A percentile compares a stretch with the other conserved stretches of the same genome.
phyloP scores from a whole-genome alignment of 306 rosid genomes.

The Fragaria ananassa region DNA sequence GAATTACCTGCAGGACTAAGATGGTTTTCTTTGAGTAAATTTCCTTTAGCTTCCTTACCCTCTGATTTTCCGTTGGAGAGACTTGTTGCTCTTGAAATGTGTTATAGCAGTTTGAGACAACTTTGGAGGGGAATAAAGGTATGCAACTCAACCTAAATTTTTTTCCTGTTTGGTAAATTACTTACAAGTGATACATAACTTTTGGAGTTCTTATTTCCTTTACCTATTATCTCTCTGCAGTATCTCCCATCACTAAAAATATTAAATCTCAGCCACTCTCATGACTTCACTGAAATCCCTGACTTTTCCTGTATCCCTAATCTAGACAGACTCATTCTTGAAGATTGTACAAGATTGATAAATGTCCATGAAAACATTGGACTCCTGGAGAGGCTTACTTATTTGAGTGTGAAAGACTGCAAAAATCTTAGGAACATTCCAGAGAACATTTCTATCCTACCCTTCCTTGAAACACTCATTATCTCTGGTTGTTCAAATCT shows the following conservation, averaged over 20 bases:
- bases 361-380: constrained; percentile 15
- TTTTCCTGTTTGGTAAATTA: too few species aligned
- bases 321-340: constrained; percentile 9
- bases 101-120: not conserved
- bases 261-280: constrained; percentile 20
- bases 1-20: not conserved
- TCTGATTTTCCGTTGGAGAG: not conserved
- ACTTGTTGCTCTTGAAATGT: constrained; percentile 22
- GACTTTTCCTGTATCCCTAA: constrained; percentile 2
- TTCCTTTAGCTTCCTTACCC: not conserved
- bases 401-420: constrained; percentile 13
- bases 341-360: not conserved
- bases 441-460: not conserved
- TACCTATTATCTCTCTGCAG: not conserved
- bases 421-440: constrained; percentile 1
- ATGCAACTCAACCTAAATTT: too few species aligned
- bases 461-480: not conserved
- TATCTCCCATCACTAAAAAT: constrained; percentile 10
- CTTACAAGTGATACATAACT: too few species aligned
- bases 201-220: not conserved
- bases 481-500: constrained; percentile 14
- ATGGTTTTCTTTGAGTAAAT: constrained; percentile 15
- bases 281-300: not conserved
- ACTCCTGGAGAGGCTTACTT: not conserved
- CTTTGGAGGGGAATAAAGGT: constrained; percentile 2